Conservation (phyloP, 805 yeast genomes). For the Wickerhamiella allomyrinae region DNA sequence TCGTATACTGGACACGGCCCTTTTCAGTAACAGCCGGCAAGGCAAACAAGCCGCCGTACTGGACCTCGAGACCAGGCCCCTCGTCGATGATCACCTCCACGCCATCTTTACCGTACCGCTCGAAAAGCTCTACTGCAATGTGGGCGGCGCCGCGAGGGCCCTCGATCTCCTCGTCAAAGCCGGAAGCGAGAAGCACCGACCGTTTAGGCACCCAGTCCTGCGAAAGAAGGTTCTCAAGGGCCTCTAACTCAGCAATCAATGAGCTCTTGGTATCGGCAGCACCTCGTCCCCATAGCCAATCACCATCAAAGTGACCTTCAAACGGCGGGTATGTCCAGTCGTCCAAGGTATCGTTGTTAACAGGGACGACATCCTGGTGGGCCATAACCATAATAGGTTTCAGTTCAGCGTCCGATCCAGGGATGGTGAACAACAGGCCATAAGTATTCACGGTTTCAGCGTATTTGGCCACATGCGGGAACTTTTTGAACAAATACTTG, state of each 20-base stretch:
- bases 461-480: slow-evolving; percentile 37
- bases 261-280: slow-evolving; percentile 54
- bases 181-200: slow-evolving; percentile 46
- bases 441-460: slow-evolving; percentile 42
- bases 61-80: slow-evolving; percentile 33
- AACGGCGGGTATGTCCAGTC: slow-evolving; percentile 56
- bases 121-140: slow-evolving; percentile 34
- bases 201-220: slow-evolving; percentile 42
- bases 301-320: slow-evolving; percentile 50
- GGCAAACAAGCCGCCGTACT: slow-evolving; percentile 38
- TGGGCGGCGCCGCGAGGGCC: slow-evolving; percentile 50
- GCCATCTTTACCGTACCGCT: slow-evolving; percentile 46
- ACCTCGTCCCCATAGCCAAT: slow-evolving; percentile 57
- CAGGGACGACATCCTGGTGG: slow-evolving; percentile 69
- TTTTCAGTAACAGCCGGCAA: slow-evolving; percentile 49
- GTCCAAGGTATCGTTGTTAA: slow-evolving; percentile 35
- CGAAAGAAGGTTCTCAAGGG: slow-evolving; percentile 39
- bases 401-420: slow-evolving; percentile 35
- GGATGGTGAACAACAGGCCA: slow-evolving; percentile 48
- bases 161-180: slow-evolving; percentile 61
- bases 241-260: slow-evolving; percentile 46
- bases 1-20: slow-evolving; percentile 38
- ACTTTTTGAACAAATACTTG: slow-evolving; percentile 36
- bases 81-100: slow-evolving; percentile 58
- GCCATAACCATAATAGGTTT: slow-evolving; percentile 60